Evolutionary conservation across 352 stramenopile species (phyloP), one percentile per base, ranked within the genome.

Genomic region (Lagenidium sp.): DNA sequence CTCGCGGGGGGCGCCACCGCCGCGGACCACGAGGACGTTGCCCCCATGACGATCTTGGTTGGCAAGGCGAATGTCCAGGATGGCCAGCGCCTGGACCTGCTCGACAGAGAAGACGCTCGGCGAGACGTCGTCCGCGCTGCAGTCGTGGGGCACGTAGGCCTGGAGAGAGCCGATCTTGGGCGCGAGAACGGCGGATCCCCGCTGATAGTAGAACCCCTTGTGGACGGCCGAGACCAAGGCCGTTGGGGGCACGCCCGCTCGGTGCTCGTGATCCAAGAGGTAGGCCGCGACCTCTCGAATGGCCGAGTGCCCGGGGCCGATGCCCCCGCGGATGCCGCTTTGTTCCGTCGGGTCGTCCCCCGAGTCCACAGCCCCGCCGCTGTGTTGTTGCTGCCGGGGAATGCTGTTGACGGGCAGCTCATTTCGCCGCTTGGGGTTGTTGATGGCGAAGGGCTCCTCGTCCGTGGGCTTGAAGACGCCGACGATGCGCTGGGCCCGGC

Each of bases 11-110:
- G 36, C 10, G 28, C 4, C 20, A 18, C n/a, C 16, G 15, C 16
- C 15, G 32, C 16, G 3, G 20, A 65, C 31, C 7, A 83, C 68
- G 15, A 94, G 50, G 10, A 94, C 40, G 51, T 94, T 94, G 23
- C 79, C 79, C 16, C 70, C 63, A 36, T 94, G 79, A 0, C 81
- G 79, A 50, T 92, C 81, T 25, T 86, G 75, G 53, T 94, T 92
- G 2, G 65, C 65, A 1, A 94, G 68, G 25, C 82, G 69, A 36
- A 89, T 84, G 48, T 94, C 82, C 1, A 94, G 55, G 13, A 89
- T 60, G 1, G 77, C 76, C 21, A 94, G 68, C 10, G 64, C 60
- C 23, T 92, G 82, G 2, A 91, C 70, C 7, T 88, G 69, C 1
- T 58, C 47, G 15, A 46, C 41, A 11, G 54, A 47, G 21, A 90